Percentiles rank a stretch among this genome's conserved stretches.
phyloP scores from a whole-genome alignment of 768 basidiomycete species.

The Auricularia cornea region DNA sequence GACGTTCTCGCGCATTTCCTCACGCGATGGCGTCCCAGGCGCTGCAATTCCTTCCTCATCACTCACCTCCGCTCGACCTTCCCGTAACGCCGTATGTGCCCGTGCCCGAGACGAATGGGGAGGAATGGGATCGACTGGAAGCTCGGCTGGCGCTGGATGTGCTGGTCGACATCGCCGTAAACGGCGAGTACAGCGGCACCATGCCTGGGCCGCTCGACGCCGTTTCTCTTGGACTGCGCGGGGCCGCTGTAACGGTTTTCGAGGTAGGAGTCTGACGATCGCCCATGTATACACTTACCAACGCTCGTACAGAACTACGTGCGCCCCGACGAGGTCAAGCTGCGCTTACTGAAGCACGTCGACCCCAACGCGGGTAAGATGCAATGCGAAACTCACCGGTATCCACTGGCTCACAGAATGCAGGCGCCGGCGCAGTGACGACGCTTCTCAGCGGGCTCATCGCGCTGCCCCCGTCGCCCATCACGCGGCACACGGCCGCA shows the following conservation, averaged over 20 bases:
- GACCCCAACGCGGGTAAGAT: conserved; percentile 39
- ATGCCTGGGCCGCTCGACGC: conserved; percentile 40
- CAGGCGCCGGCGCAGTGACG: conserved; percentile 50
- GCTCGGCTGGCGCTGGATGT: conserved; percentile 73
- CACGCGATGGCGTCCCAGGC: not conserved
- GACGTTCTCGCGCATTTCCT: not conserved
- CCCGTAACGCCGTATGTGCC: conserved; percentile 62
- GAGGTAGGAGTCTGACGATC: conserved; percentile 45
- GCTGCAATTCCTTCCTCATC: not conserved
- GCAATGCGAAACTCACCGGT: not conserved
- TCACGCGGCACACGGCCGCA: conserved; percentile 47
- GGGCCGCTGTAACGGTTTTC: conserved; percentile 71
- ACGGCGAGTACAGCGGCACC: conserved; percentile 78
- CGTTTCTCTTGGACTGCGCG: conserved; percentile 68
- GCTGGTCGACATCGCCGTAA: conserved; percentile 70
- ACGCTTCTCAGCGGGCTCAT: conserved; percentile 50
- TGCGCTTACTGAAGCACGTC: conserved; percentile 63
- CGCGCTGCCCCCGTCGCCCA: conserved; percentile 49
- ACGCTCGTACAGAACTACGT: conserved; percentile 56
- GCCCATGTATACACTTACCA: not conserved
- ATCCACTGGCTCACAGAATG: not conserved
- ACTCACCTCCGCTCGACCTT: not conserved
- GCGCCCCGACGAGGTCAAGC: conserved; percentile 62
- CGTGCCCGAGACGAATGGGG: conserved; percentile 74
- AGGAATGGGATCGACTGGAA: conserved; percentile 88